phyloP scores from a whole-genome alignment of 345 rosid genomes.

The Eucalyptus pauciflora region DNA sequence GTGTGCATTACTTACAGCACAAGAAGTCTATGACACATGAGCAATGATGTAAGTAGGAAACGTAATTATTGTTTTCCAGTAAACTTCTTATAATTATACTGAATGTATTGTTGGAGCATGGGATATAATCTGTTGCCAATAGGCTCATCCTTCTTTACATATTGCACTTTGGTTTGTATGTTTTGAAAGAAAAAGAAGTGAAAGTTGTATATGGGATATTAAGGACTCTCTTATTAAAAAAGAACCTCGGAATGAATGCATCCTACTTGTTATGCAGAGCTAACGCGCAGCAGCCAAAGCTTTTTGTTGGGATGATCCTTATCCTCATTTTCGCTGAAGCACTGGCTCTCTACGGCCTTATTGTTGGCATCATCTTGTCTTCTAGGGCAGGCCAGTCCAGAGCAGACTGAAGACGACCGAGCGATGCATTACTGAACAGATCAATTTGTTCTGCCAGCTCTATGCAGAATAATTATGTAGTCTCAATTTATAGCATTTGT shows the following conservation, averaged over 20 bases:
- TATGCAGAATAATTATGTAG: neutral
- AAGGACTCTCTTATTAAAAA: neutral
- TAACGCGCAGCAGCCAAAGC: conserved; percentile 90
- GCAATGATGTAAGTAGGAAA: neutral
- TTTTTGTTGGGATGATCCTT: conserved; percentile 88
- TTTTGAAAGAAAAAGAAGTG: neutral
- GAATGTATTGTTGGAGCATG: neutral
- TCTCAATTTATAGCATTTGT: neutral
- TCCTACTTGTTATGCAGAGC: conserved; percentile 32
- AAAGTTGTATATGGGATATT: neutral
- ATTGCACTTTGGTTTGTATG: neutral
- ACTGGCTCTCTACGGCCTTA: conserved; percentile 76
- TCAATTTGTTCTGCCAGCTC: neutral
- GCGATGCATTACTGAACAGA: neutral
- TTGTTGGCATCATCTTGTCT: conserved; percentile 87
- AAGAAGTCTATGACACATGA: neutral
- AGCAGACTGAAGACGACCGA: conserved; percentile 39
- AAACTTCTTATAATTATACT: neutral
- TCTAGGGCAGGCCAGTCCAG: conserved; percentile 94
- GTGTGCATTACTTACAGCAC: neutral
- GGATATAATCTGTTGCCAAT: neutral
- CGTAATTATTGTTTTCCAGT: neutral
- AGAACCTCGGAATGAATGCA: neutral
- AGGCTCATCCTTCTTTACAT: neutral
- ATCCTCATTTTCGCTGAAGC: conserved; percentile 93